Conservation (phyloP, 345 rosid species). For the Noccaea caerulescens region DNA sequence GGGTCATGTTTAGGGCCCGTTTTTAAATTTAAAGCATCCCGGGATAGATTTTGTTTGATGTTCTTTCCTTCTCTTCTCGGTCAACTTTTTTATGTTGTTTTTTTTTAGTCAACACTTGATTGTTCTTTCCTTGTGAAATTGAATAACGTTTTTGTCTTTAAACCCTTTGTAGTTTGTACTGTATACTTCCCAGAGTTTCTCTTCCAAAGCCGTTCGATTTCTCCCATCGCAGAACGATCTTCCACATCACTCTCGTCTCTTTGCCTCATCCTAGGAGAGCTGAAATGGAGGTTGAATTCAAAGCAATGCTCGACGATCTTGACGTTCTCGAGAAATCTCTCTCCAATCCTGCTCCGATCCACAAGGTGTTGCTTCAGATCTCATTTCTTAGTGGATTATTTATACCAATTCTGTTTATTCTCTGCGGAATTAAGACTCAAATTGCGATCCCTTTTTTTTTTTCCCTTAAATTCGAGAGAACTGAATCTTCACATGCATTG, state of each 20-base stretch:
- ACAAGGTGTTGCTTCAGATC: constrained; percentile 50
- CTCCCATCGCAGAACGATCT: background rate
- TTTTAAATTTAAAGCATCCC: too few species aligned
- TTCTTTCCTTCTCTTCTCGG: constrained; percentile 15
- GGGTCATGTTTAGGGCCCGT: too few species aligned
- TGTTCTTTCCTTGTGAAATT: background rate
- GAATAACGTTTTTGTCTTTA: constrained; percentile 14
- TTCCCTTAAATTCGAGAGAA: background rate
- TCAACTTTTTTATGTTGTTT: constrained; percentile 2
- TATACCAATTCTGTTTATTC: background rate
- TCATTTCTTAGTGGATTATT: background rate
- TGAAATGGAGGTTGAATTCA: constrained; percentile 75
- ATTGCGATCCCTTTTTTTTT: background rate
- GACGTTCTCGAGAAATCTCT: constrained; percentile 58
- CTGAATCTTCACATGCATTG: constrained; percentile 20
- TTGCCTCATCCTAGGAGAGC: constrained; percentile 2
- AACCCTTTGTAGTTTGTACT: background rate
- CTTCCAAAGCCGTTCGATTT: constrained; percentile 3
- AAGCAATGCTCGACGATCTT: constrained; percentile 64
- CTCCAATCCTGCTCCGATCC: constrained; percentile 63
- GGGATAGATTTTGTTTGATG: background rate
- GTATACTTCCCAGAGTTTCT: background rate
- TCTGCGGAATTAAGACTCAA: background rate
- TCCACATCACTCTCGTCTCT: background rate
- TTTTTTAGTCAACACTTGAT: constrained; percentile 17